These are phyloP conservation scores for Chytriomyces sp. DNA, from an alignment of 192 early-diverging fungal species.

Conservation along the genomic window DNA sequence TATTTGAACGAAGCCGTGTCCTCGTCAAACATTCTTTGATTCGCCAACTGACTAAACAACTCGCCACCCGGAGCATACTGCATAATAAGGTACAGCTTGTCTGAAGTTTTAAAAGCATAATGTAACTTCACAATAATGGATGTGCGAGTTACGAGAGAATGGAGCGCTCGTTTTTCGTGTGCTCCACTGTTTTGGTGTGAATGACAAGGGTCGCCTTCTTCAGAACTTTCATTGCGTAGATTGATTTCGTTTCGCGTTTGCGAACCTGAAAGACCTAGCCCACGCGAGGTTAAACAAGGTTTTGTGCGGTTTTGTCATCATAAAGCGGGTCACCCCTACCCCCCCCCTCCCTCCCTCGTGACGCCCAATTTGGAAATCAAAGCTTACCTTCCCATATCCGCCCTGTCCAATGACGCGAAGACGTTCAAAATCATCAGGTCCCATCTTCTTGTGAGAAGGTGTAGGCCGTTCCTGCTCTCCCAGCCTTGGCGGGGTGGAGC, in stretches of 20 bases:
- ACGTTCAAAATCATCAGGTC: constrained; percentile 59
- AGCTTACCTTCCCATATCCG: constrained; percentile 72
- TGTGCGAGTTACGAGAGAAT: constrained; percentile 85
- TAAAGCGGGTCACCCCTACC: not conserved
- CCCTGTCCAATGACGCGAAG: constrained; percentile 70
- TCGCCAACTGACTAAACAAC: constrained; percentile 83
- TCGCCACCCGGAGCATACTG: constrained; percentile 87
- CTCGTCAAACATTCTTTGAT: constrained; percentile 64
- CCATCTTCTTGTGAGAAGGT: not conserved
- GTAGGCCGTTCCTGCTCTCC: not conserved
- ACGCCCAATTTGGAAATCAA: too few relatives aligned
- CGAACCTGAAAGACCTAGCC: constrained; percentile 85
- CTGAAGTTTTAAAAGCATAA: constrained; percentile 91
- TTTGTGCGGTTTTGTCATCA: not conserved
- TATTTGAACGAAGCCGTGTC: constrained; percentile 84
- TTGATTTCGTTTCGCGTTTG: constrained; percentile 50
- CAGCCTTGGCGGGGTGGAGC: not conserved
- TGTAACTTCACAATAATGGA: constrained; percentile 92
- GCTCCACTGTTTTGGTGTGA: constrained; percentile 73
- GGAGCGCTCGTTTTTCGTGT: constrained; percentile 85
- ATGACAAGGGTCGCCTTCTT: constrained; percentile 85
- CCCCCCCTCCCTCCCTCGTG: too few relatives aligned
- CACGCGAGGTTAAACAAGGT: constrained; percentile 35
- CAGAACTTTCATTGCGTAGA: constrained; percentile 93
- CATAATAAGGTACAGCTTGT: constrained; percentile 85